Base-by-base conservation (phyloP, 1,139 yeast species). In the Chernovozyma aurita region DNA sequence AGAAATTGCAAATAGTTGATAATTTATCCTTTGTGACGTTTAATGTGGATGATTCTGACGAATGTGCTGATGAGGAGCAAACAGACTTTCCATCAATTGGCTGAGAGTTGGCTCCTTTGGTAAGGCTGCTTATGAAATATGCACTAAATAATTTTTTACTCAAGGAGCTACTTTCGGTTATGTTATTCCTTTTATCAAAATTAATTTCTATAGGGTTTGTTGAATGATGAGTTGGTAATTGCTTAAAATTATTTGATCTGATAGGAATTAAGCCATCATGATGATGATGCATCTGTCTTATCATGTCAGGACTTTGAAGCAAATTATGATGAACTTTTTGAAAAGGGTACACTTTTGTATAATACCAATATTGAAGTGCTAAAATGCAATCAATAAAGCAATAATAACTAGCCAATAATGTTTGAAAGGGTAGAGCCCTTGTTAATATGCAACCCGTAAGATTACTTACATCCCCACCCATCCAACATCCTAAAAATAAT, bases 381-480 rank as follows among this genome's bases (percentile, higher is more conserved):
- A 90, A 63, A 6, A 86, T 66, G n/a, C 73, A 41, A 57, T 90
- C 97, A 42, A 87, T 82, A 39, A 72, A 59, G 40, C 88, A 64
- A 52, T 85, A 87, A 57, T 87, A 88, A 2, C 73, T 44, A 2
- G 92, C 84, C 31, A 86, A 65, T 16, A 78, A 59, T 2, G 81
- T 70, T 55, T 87, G 97, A 57, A 88, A 87, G 34, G 78, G 71
- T 50, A 87, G 63, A 42, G 87, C 95, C 20, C 72, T 65, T 3
- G 94, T 87, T 37, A 86, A 53, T 2, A 85, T 44, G 44, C 95
- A 86, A 11, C 95, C 95, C 3, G 77, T 48, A 33, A 88, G 65
- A 39, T 87, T 83, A 3, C 90, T 70, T n/a, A 81, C 59, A 55
- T 90, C 97, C 5, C 96, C 97, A 28, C 76, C 53, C 38, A 85